Percentiles rank a stretch among this genome's conserved stretches.
phyloP scores from a whole-genome alignment of 2,329 filamentous ascomycete species.

The Claviceps sp. region DNA sequence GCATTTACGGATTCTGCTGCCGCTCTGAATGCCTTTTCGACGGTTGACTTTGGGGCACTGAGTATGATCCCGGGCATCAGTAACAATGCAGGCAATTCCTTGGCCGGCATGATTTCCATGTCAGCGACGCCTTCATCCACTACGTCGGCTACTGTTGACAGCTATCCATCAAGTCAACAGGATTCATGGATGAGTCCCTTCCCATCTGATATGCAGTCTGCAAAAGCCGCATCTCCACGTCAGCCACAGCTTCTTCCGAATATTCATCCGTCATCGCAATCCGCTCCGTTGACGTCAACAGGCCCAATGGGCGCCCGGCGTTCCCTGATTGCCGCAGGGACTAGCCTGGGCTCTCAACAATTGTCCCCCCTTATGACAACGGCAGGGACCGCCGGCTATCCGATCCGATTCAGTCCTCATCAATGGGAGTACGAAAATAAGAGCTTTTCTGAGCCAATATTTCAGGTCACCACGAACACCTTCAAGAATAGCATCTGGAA shows the following conservation, averaged over 20 bases:
- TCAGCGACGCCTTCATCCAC: slow-evolving; percentile 16
- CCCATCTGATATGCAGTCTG: slow-evolving; percentile 12
- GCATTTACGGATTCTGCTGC: slow-evolving; percentile 27
- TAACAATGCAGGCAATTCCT: slow-evolving; percentile 4
- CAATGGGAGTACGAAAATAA: slow-evolving; percentile 34
- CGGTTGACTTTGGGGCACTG: slow-evolving; percentile 29
- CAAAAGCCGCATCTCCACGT: slow-evolving; percentile 10
- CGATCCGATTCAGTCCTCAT: slow-evolving; percentile 36
- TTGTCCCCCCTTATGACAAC: slow-evolving; percentile 1
- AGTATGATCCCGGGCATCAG: slow-evolving; percentile 34
- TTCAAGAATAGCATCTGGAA: slow-evolving; percentile 58
- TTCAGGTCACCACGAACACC: slow-evolving; percentile 37
- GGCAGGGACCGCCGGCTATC: slow-evolving; percentile 13
- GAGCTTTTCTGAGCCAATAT: slow-evolving; percentile 30
- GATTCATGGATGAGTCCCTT: slow-evolving; percentile 24
- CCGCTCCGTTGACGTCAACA: slow-evolving; percentile 18
- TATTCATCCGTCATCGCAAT: slow-evolving; percentile 17
- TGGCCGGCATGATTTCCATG: slow-evolving; percentile 20
- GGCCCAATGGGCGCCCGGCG: slow-evolving; percentile 8
- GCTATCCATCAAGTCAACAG: slow-evolving; percentile 22
- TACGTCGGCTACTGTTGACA: slow-evolving; percentile 14
- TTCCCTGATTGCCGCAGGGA: slow-evolving; percentile 2
- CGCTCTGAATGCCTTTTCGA: slow-evolving; percentile 28
- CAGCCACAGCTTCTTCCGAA: slow-evolving; percentile 17
- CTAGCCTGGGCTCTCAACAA: slow-evolving; percentile 5